phyloP scores from a whole-genome alignment of 805 yeast genomes.

The Nadsonia fulvescens region DNA sequence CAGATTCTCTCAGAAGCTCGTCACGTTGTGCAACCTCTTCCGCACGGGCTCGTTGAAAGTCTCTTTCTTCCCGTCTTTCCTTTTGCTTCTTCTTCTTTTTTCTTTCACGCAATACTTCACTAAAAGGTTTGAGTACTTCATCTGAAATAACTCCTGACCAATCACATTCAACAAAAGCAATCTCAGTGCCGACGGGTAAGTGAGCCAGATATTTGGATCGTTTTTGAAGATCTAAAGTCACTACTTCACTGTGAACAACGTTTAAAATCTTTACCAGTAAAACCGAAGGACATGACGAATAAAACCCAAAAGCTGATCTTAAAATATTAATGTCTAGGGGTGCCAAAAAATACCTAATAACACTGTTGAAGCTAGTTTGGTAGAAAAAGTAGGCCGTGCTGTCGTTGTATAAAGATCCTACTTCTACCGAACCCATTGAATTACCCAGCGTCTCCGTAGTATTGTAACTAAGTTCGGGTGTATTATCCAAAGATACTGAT shows the following conservation, averaged over 20 bases:
- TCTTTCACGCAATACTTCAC: conserved; percentile 13
- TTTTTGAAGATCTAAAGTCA: conserved; percentile 39
- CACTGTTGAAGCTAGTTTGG: conserved; percentile 56
- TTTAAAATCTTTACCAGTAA: conserved; percentile 45
- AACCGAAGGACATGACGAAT: conserved; percentile 50
- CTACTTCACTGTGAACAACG: conserved; percentile 47
- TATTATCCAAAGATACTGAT: conserved; percentile 1
- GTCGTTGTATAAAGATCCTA: conserved; percentile 19
- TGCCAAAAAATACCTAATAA: conserved; percentile 50
- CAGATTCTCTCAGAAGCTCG: too few relatives aligned
- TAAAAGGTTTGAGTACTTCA: conserved; percentile 13
- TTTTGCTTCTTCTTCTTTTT: conserved; percentile 10
- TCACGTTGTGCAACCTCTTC: too few relatives aligned
- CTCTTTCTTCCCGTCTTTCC: conserved; percentile 15
- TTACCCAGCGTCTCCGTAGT: not conserved
- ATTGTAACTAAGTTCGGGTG: not conserved
- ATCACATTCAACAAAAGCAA: conserved; percentile 71
- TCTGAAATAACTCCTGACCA: conserved; percentile 35
- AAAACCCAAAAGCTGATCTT: conserved; percentile 40
- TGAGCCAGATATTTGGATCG: conserved; percentile 63
- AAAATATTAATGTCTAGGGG: conserved; percentile 67
- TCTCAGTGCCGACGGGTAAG: conserved; percentile 67
- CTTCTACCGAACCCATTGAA: conserved; percentile 4
- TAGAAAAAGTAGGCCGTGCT: conserved; percentile 47
- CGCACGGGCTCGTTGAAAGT: too few relatives aligned